Percentiles rank a stretch among this genome's conserved stretches.
These are phyloP conservation scores for Catharanthus roseus DNA, from an alignment of 257 asterid species.

Conservation along the genomic window DNA sequence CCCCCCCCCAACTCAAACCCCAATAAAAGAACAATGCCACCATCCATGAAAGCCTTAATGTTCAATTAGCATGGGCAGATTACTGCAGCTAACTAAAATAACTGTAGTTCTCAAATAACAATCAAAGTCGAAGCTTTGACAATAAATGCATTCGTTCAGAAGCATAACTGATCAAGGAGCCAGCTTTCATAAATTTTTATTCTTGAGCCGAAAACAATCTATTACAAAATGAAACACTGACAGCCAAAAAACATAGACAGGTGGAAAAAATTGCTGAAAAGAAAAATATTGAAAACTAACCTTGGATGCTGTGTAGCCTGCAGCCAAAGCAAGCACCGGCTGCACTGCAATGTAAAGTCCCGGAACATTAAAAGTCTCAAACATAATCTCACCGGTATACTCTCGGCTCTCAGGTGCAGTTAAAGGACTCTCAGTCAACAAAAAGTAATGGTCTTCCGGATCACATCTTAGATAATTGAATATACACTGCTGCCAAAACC, in stretches of 20 bases:
- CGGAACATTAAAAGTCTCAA: conserved; percentile 89
- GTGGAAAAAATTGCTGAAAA: conserved; percentile 5
- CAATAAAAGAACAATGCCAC: neutral
- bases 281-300: conserved; percentile 37
- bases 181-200: neutral
- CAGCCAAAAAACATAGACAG: conserved; percentile 13
- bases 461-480: conserved; percentile 84
- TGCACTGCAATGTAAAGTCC: conserved; percentile 94
- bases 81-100: neutral
- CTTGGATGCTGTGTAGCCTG: conserved; percentile 94
- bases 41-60: neutral
- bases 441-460: conserved; percentile 95
- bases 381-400: conserved; percentile 93
- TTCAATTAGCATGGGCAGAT: too few species aligned
- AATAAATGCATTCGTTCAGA: neutral
- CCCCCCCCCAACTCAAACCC: neutral
- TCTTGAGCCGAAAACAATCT: neutral
- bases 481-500: conserved; percentile 95
- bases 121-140: neutral
- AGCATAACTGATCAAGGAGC: neutral
- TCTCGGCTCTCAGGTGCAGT: conserved; percentile 96
- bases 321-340: conserved; percentile 98
- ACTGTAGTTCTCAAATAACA: neutral
- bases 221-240: conserved; percentile 14
- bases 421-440: conserved; percentile 86